These are phyloP conservation scores for Microdochium bolleyi DNA, from an alignment of 2,329 filamentous ascomycete species.

Conservation along the genomic window DNA sequence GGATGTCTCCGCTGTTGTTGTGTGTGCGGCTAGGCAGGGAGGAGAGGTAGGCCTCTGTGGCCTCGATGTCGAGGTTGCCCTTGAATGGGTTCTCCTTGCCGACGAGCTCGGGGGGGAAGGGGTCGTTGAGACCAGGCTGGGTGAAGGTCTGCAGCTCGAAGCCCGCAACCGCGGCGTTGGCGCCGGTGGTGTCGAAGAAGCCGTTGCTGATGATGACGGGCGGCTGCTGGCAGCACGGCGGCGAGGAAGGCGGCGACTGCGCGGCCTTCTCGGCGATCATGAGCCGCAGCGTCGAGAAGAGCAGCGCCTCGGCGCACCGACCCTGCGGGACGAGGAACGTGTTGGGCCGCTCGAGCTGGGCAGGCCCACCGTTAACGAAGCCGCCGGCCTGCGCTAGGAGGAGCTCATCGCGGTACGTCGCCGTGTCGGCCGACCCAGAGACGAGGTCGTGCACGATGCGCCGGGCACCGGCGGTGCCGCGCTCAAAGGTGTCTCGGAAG, in stretches of 20 bases:
- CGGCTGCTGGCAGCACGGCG: not conserved
- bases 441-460: not conserved
- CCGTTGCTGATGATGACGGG: slow-evolving; percentile 11
- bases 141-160: slow-evolving; percentile 10
- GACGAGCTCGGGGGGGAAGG: slow-evolving; percentile 7
- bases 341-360: slow-evolving; percentile 9
- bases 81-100: slow-evolving; percentile 9
- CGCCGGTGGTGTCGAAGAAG: slow-evolving; percentile 14
- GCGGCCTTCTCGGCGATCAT: not conserved
- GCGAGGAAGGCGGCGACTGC: no score
- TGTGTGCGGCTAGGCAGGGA: slow-evolving; percentile 1
- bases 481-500: slow-evolving; percentile 14
- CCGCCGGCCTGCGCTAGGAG: slow-evolving; percentile 5
- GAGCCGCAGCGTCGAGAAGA: slow-evolving; percentile 10
- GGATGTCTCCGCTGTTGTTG: no score
- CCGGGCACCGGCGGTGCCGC: slow-evolving; percentile 3
- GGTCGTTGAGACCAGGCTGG: slow-evolving; percentile 7
- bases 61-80: slow-evolving; percentile 9
- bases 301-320: slow-evolving; percentile 12
- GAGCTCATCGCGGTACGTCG: slow-evolving; percentile 6
- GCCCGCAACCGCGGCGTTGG: slow-evolving; percentile 9
- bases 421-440: slow-evolving; percentile 3
- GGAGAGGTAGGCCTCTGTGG: slow-evolving; percentile 5
- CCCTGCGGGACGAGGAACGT: slow-evolving; percentile 16
- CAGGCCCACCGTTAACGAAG: slow-evolving; percentile 11